A percentile compares a stretch with the other conserved stretches of the same genome.
Conservation (phyloP, 2,329 filamentous ascomycete species). For the Fusarium penzigii region DNA sequence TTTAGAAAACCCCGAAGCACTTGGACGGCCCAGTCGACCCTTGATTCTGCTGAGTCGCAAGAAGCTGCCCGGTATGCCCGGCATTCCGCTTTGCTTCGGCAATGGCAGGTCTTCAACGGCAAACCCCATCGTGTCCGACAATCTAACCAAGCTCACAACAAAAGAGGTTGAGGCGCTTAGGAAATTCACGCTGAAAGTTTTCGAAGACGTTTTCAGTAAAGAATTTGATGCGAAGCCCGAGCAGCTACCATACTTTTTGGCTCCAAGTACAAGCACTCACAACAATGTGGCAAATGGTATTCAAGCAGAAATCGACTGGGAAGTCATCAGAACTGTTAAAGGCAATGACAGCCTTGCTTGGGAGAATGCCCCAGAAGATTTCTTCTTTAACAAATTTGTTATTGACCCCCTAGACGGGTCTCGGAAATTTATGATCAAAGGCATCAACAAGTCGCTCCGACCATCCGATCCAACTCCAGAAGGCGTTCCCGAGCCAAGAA, state of each 20-base stretch:
- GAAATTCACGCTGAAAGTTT: constrained; percentile 73
- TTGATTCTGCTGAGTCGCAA: constrained; percentile 72
- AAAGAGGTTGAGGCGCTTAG: constrained; percentile 58
- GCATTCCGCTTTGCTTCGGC: constrained; percentile 73
- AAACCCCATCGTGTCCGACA: constrained; percentile 45
- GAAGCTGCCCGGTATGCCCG: constrained; percentile 63
- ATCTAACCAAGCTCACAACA: constrained; percentile 44
- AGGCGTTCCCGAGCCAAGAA: constrained; percentile 48
- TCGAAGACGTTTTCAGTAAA: constrained; percentile 88
- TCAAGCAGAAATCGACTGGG: constrained; percentile 60
- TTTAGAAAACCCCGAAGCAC: constrained; percentile 54
- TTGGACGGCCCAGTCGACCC: constrained; percentile 62
- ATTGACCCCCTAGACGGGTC: constrained; percentile 63
- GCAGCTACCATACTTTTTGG: constrained; percentile 82
- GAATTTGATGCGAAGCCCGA: constrained; percentile 63
- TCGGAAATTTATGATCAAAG: constrained; percentile 58
- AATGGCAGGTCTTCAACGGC: constrained; percentile 61
- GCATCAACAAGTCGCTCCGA: constrained; percentile 58
- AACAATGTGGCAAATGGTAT: neutral
- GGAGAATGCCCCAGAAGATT: constrained; percentile 46
- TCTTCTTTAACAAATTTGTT: constrained; percentile 56
- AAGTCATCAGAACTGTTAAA: constrained; percentile 46
- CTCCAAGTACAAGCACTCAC: constrained; percentile 50
- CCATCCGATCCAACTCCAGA: constrained; percentile 66
- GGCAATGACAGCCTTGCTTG: constrained; percentile 38